Evolutionary conservation across 768 basidiomycete genomes (phyloP).

Genomic region (Mrakia hoshinonis): DNA sequence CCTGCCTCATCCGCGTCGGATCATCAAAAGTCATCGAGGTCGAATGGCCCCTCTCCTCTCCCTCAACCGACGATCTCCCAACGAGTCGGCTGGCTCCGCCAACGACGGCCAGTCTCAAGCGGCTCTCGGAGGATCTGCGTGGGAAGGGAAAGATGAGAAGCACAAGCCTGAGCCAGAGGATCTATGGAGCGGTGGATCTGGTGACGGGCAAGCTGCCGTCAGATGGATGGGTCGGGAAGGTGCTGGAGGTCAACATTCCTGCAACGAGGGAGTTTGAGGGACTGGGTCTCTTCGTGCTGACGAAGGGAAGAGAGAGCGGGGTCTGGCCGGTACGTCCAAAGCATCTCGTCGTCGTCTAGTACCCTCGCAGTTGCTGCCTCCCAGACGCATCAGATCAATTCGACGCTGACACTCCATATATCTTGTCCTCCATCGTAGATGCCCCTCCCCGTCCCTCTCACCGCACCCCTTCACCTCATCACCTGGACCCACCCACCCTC

Average conservation of each 20-base stretch:
- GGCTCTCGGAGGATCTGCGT: not conserved
- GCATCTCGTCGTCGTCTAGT: not conserved
- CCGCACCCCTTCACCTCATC: not conserved
- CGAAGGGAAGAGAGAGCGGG: not conserved
- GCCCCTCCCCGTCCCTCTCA: constrained; percentile 11
- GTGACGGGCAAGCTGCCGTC: not conserved
- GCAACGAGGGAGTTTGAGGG: not conserved
- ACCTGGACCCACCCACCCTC: not conserved
- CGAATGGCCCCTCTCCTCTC: constrained; percentile 2
- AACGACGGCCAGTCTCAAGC: not conserved
- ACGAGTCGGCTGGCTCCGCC: not conserved
- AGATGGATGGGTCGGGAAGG: not conserved
- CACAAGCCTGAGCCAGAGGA: not conserved
- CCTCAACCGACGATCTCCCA: not conserved
- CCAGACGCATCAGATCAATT: not conserved
- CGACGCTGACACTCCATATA: not conserved
- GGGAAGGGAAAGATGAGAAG: constrained; percentile 14
- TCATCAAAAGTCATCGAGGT: not conserved
- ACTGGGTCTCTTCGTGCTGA: constrained; percentile 7
- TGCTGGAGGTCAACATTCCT: not conserved
- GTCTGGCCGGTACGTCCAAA: not conserved
- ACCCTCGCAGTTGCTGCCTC: not conserved
- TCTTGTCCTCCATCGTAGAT: not conserved
- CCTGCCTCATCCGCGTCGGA: constrained; percentile 14
- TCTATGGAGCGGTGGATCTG: not conserved